Conservation (phyloP, 768 basidiomycete genomes). For the Trametes elegans region DNA sequence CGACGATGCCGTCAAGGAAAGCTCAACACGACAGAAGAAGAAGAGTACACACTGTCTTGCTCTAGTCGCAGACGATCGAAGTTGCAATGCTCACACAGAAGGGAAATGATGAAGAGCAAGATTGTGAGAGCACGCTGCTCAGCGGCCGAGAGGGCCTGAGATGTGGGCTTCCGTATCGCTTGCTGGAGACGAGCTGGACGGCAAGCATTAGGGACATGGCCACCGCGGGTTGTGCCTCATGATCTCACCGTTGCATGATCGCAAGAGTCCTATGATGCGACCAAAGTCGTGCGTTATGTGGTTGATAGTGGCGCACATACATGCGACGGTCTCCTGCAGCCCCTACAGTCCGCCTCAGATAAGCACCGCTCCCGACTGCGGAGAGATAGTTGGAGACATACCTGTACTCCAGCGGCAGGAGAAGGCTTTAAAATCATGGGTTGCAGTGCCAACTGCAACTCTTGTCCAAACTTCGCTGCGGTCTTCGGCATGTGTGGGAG, state of each 20-base stretch:
- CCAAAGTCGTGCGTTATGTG: constrained; percentile 85
- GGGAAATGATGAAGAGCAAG: constrained; percentile 78
- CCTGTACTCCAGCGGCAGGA: constrained; percentile 61
- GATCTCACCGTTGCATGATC: constrained; percentile 76
- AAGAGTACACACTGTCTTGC: constrained; percentile 48
- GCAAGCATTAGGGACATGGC: not conserved
- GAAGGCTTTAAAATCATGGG: constrained; percentile 92
- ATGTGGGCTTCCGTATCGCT: constrained; percentile 43
- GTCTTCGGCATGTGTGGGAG: constrained; percentile 91
- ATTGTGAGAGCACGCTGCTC: constrained; percentile 61
- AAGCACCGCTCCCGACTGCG: not conserved
- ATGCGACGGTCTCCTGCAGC: constrained; percentile 89
- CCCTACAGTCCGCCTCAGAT: constrained; percentile 44
- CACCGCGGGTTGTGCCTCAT: too few relatives aligned
- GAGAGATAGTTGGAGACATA: constrained; percentile 32
- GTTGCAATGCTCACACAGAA: constrained; percentile 86
- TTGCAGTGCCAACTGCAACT: constrained; percentile 76
- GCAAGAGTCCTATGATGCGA: constrained; percentile 73
- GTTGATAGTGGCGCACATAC: constrained; percentile 83
- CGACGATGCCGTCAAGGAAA: too few relatives aligned
- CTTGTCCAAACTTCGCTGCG: constrained; percentile 82
- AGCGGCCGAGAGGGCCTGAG: constrained; percentile 40
- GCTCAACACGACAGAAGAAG: too few relatives aligned
- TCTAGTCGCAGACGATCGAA: constrained; percentile 76
- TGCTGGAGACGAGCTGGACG: constrained; percentile 62